These are phyloP conservation scores for Aureobasidium sp. DNA, from an alignment of 2,329 filamentous ascomycete genomes.

Conservation along the genomic window DNA sequence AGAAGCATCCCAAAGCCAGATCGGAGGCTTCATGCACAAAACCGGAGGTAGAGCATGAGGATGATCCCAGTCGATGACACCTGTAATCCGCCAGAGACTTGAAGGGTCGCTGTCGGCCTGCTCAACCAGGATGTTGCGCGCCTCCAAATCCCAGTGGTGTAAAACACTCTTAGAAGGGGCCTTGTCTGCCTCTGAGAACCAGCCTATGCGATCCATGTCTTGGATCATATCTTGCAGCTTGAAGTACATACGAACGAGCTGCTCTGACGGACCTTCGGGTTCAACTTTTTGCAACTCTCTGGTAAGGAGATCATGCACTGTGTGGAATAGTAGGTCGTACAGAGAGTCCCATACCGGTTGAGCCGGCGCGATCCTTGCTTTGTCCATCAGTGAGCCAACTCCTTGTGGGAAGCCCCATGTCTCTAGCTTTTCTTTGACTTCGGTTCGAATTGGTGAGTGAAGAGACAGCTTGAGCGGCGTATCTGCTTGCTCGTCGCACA, in stretches of 20 bases:
- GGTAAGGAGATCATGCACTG: neutral
- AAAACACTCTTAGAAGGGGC: neutral
- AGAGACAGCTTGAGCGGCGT: neutral
- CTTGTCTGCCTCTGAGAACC: neutral
- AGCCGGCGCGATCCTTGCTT: neutral
- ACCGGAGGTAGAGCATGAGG: neutral
- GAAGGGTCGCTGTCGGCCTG: neutral
- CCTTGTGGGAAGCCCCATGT: neutral
- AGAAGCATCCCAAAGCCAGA: neutral
- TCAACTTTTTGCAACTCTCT: neutral
- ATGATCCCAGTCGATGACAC: neutral
- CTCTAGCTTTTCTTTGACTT: neutral
- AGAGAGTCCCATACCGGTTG: neutral
- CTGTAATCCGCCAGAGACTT: neutral
- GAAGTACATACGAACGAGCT: neutral
- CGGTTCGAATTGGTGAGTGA: neutral
- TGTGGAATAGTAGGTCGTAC: neutral
- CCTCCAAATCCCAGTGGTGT: neutral
- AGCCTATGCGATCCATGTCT: slow-evolving; percentile 4
- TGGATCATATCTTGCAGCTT: neutral
- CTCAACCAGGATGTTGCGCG: neutral
- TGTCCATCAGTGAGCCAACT: neutral
- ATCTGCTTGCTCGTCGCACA: neutral
- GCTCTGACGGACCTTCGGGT: neutral
- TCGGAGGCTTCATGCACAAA: neutral